Percentiles rank a stretch among this genome's conserved stretches.
Evolutionary conservation across 164 flowering plant genomes (phyloP).

Genomic region (Stephania cephalantha): DNA sequence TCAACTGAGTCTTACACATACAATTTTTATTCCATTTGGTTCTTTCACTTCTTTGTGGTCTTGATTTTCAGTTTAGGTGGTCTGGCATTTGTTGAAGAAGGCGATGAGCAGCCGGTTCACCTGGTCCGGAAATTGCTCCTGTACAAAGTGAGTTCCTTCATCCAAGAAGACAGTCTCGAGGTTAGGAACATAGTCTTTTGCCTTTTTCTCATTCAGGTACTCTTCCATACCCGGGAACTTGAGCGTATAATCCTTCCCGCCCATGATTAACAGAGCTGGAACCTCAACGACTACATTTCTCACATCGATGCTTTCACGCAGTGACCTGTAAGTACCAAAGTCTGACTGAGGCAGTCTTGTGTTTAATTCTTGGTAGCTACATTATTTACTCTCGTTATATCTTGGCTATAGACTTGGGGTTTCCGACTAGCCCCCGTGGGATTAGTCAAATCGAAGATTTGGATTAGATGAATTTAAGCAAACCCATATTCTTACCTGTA

Average conservation of each 20-base stretch:
- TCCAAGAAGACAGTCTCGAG: slow-evolving; percentile 35
- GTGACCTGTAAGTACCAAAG: slow-evolving; percentile 19
- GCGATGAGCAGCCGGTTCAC: slow-evolving; percentile 37
- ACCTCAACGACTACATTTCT: slow-evolving; percentile 27
- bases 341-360: no score
- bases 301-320: slow-evolving; percentile 15
- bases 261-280: slow-evolving; percentile 52
- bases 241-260: slow-evolving; percentile 44
- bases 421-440: no score
- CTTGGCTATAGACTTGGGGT: no score
- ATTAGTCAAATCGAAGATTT: no score
- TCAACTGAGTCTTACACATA: background rate
- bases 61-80: background rate
- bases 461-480: background rate
- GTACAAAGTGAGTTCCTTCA: slow-evolving; percentile 54
- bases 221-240: slow-evolving; percentile 51
- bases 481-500: slow-evolving; percentile 38
- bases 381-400: no score
- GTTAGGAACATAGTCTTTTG: slow-evolving; percentile 36
- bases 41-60: background rate
- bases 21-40: background rate
- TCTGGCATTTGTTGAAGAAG: slow-evolving; percentile 27
- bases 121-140: slow-evolving; percentile 49
- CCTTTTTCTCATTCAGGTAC: slow-evolving; percentile 29
- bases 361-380: no score